Base-by-base conservation (phyloP, 2,329 filamentous ascomycete genomes). In the Exophiala oligosperma region DNA sequence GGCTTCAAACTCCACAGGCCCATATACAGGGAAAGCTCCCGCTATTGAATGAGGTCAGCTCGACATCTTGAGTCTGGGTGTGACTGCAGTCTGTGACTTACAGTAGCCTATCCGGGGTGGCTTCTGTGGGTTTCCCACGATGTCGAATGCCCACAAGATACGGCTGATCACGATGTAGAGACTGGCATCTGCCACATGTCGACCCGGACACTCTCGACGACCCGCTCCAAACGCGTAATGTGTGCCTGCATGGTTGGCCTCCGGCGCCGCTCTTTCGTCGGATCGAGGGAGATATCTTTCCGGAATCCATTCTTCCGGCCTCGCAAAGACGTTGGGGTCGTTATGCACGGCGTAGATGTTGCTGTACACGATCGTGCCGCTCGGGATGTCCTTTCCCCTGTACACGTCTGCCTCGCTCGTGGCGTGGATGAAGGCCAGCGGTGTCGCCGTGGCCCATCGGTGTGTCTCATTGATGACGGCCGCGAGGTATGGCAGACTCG, bases 191-290 rank as follows among this genome's bases (percentile, higher is more conserved):
- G 71, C 72, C 26, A 76, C 68, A 59, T 68, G 63, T 11, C 49
- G 56, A 2, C 71, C 70, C 1, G 70, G 68, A 51, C 69, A 72
- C 54, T 71, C 64, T 14, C 70, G 60, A 9, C 82, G 72, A 0
- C 83, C 83, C 65, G 82, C 84, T 0, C 79, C 83, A 61, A 85
- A 82, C 50, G 77, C 81, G 0, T 82, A 80, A 0, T 83, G 81
- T 21, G 38, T 32, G 6, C 46, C 44, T 8, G 54, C 59, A 23
- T 52, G 50, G 8, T 50, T 37, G 75, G 71, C 72, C 49, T 76
- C 71, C 1, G 70, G 71, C 48, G 77, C 74, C 1, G 72, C 68
- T 0, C 66, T 64, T 8, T 70, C 66, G 4, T 63, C 68, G 6
- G 69, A 64, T 0, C 65, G 62, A 0, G 61, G 62, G 0, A 79